Evolutionary conservation across 495 filamentous ascomycete genomes (phyloP).

Genomic region (Lepraria neglecta): DNA sequence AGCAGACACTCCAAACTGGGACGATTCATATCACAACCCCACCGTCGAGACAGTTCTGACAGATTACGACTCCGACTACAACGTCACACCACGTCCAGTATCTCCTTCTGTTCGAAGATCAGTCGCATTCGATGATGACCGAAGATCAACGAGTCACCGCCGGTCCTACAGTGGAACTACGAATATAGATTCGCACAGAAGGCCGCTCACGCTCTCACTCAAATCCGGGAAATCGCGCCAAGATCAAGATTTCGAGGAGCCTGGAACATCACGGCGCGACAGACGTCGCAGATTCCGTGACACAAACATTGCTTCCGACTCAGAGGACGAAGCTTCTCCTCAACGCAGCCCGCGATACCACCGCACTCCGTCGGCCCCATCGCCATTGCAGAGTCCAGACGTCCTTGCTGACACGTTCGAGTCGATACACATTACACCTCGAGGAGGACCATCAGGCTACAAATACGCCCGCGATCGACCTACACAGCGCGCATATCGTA

Average conservation of each 20-base stretch:
- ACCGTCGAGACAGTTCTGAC: neutral
- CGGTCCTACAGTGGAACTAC: neutral
- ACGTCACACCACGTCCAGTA: neutral
- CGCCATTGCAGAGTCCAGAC: no score
- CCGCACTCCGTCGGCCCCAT: no score
- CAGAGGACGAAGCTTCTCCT: constrained; percentile 1
- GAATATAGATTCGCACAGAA: neutral
- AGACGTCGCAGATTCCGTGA: constrained; percentile 12
- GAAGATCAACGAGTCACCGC: neutral
- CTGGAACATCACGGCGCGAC: neutral
- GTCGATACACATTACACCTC: neutral
- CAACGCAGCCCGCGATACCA: neutral
- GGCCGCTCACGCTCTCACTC: neutral
- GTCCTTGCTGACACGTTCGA: no score
- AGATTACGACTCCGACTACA: constrained; percentile 12
- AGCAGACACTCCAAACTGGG: neutral
- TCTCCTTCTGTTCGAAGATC: constrained; percentile 4
- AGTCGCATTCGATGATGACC: neutral
- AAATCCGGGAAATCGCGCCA: neutral
- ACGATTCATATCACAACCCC: neutral
- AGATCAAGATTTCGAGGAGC: neutral
- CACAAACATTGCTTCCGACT: constrained; percentile 4
- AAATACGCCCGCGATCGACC: neutral
- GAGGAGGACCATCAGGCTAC: neutral
- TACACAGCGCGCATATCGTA: neutral